Percentiles rank a stretch among this genome's conserved stretches.
phyloP scores from a whole-genome alignment of 1,284 basidiomycete species.

The Coniferiporia sulphurascens region DNA sequence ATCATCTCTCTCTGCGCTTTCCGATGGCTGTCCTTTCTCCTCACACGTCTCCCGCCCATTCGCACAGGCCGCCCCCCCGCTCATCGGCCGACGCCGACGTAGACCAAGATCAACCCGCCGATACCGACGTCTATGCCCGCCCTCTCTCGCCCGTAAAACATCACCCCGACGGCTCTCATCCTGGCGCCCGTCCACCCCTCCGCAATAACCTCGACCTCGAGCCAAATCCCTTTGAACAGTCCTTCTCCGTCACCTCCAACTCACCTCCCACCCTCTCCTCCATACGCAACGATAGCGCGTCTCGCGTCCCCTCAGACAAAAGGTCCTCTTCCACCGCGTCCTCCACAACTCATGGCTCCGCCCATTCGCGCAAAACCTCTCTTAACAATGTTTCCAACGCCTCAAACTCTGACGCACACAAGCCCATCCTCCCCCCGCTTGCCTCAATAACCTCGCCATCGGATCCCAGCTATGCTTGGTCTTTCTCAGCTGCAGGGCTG shows the following conservation, averaged over 20 bases:
- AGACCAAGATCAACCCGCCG: neutral
- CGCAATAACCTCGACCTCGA: constrained; percentile 78
- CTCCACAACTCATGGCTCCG: constrained; percentile 1
- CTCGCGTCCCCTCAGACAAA: constrained; percentile 30
- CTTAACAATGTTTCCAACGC: constrained; percentile 15
- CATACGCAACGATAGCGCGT: constrained; percentile 30
- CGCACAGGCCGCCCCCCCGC: neutral
- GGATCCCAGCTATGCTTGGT: constrained; percentile 73
- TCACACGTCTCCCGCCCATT: neutral
- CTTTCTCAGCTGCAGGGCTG: constrained; percentile 50
- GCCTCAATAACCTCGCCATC: constrained; percentile 83
- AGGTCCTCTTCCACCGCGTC: constrained; percentile 19
- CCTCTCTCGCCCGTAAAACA: neutral
- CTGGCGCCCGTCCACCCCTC: constrained; percentile 25
- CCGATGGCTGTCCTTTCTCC: neutral
- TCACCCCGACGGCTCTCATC: constrained; percentile 21
- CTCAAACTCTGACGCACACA: constrained; percentile 30
- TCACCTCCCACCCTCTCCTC: constrained; percentile 46
- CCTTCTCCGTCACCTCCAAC: constrained; percentile 61
- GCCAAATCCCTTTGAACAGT: constrained; percentile 95
- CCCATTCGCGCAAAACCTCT: constrained; percentile 8
- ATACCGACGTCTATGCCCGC: too few relatives aligned
- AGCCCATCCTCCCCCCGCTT: constrained; percentile 79
- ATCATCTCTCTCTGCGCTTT: neutral
- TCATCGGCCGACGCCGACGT: neutral